Base-by-base conservation (phyloP, 257 asterid species). In the Primulina tabacum region DNA sequence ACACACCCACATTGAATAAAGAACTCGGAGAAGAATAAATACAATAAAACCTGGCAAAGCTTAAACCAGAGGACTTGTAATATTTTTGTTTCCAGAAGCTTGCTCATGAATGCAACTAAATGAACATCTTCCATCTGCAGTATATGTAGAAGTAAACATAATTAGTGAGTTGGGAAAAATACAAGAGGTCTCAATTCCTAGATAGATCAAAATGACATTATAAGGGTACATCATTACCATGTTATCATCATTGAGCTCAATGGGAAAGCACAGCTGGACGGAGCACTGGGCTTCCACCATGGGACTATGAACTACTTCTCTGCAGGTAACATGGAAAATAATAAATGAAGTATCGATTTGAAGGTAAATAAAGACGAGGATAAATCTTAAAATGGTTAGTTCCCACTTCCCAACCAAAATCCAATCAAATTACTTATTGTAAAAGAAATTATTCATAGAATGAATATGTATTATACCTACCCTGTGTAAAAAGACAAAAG, bases 251-350 rank as follows among this genome's bases (percentile, higher is more conserved):
- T 82, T 84, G 67, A 92, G 90, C 74, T 88, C 96, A 60, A 88
- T 89, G 18, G 98, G 98, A 82, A 92, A 92, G 86, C 97, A 90
- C 68, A 92, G 78, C 80, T 92, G 97, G 79, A 92, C 98, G 0
- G 92, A 92, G 79, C 98, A 92, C 81, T 92, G 98, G 78, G 96
- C 97, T 83, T 92, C 95, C 73, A 92, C 96, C 98, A 92, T 92
- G 75, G 96, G 98, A 78, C 98, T 92, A 68, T 80, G 73, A 64
- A 92, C 98, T 74, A 88, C 89, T 82, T 92, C 96, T 80, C 98
- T 92, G 76, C 73, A 81, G 82, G 71, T 69, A 77, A 33, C 55
- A 47, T 0, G 1, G 18, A 47, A 11, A 10, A 40, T 11, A 2
- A 11, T 3, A 11, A 17, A 40, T 40, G 52, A 10, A 40, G 11